Conservation (phyloP, 2,329 filamentous ascomycete genomes). For the Sclerotinia minor region DNA sequence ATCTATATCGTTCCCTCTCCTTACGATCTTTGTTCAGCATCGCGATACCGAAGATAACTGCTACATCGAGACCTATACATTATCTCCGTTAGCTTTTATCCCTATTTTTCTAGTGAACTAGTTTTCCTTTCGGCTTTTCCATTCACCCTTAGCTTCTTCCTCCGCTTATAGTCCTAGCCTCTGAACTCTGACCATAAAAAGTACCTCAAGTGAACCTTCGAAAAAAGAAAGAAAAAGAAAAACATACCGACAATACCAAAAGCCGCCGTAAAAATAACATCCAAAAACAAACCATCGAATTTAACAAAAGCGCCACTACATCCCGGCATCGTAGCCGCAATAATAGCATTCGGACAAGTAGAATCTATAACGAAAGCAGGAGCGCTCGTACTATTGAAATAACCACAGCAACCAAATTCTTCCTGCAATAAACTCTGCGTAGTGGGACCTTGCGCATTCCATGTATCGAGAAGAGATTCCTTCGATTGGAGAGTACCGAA, state of each 20-base stretch:
- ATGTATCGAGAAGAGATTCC: conserved; percentile 60
- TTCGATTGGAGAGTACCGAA: conserved; percentile 70
- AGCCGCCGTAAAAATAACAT: conserved; percentile 74
- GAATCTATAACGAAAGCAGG: conserved; percentile 67
- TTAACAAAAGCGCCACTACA: conserved; percentile 67
- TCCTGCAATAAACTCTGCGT: conserved; percentile 71
- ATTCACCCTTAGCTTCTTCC: too few species aligned
- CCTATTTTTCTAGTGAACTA: too few species aligned
- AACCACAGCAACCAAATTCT: conserved; percentile 79
- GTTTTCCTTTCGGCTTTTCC: too few species aligned
- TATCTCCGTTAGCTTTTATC: background rate
- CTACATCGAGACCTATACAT: conserved; percentile 42
- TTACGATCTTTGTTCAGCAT: conserved; percentile 79
- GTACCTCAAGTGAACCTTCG: conserved; percentile 37
- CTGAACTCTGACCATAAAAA: background rate
- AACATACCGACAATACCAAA: conserved; percentile 71
- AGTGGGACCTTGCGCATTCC: conserved; percentile 55
- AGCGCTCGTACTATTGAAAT: conserved; percentile 69
- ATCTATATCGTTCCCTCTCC: conserved; percentile 74
- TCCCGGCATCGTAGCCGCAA: conserved; percentile 68
- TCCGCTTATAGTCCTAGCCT: too few species aligned
- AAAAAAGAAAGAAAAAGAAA: too few species aligned
- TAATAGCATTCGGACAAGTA: conserved; percentile 67
- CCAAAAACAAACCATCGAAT: conserved; percentile 70
- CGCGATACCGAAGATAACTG: conserved; percentile 66